phyloP scores from a whole-genome alignment of 2,329 filamentous ascomycete species.

The Colletotrichum incanum region DNA sequence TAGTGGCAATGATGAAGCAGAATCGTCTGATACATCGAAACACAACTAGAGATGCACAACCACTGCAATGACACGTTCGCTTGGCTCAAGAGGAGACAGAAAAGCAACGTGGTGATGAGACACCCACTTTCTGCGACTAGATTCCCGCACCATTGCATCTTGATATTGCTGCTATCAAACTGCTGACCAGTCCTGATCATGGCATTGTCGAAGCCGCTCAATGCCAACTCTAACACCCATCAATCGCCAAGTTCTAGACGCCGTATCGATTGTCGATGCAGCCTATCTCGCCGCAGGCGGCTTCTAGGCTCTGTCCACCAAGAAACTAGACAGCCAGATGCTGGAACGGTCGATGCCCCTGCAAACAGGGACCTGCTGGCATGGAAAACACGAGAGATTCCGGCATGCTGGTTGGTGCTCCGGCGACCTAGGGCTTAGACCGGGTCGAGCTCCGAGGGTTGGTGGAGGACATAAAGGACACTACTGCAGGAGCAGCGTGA shows the following conservation, averaged over 20 bases:
- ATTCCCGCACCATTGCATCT: not conserved
- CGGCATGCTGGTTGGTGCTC: constrained; percentile 31
- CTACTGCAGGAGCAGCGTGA: constrained; percentile 42
- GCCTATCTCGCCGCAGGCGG: not conserved
- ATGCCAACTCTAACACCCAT: constrained; percentile 15
- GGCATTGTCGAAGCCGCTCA: constrained; percentile 7
- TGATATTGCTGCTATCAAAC: not conserved
- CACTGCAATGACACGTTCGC: constrained; percentile 9
- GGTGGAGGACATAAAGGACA: constrained; percentile 29
- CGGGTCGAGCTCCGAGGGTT: constrained; percentile 20
- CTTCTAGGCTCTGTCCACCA: not conserved
- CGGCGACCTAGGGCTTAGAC: constrained; percentile 27
- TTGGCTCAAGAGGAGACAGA: constrained; percentile 4
- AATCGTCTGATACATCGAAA: not conserved
- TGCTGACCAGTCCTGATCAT: constrained; percentile 1
- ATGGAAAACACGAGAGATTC: constrained; percentile 14
- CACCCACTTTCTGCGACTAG: not conserved
- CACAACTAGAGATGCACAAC: not conserved
- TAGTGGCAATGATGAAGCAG: not conserved
- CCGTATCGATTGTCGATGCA: constrained; percentile 14
- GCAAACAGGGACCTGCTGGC: constrained; percentile 25
- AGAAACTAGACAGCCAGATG: not conserved
- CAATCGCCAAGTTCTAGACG: constrained; percentile 6
- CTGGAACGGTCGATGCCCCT: constrained; percentile 1
- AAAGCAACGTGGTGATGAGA: constrained; percentile 21